Percentiles rank a stretch among this genome's conserved stretches.
phyloP scores from a whole-genome alignment of 2,329 filamentous ascomycete genomes.

The Pseudopyrenochaeta lycopersici region DNA sequence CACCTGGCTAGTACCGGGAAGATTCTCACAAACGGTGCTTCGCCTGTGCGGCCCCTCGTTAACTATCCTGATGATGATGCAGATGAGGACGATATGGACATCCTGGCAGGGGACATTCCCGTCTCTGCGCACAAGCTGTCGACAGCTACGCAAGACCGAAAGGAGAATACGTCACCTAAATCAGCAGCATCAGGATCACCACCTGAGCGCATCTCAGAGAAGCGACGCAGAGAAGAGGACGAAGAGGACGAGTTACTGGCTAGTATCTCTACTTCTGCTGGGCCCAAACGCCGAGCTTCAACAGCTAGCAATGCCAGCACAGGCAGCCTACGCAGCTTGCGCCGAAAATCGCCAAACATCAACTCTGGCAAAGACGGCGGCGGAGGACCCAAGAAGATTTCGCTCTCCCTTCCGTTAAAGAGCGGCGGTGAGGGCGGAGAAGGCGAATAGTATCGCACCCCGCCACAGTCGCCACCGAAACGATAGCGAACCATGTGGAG shows the following conservation, averaged over 20 bases:
- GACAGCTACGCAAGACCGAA: constrained; percentile 32
- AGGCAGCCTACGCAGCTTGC: constrained; percentile 47
- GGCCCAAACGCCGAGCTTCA: constrained; percentile 56
- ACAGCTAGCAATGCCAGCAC: constrained; percentile 44
- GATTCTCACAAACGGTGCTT: constrained; percentile 67
- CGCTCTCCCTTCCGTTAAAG: constrained; percentile 51
- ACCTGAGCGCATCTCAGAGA: constrained; percentile 84
- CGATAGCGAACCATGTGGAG: constrained; percentile 16
- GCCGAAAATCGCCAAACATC: constrained; percentile 54
- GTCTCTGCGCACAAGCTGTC: constrained; percentile 38
- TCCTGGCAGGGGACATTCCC: constrained; percentile 57
- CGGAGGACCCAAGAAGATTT: constrained; percentile 51
- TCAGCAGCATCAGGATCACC: constrained; percentile 33
- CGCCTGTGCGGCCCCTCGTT: constrained; percentile 74
- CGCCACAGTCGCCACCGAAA: not conserved
- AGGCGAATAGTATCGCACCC: constrained; percentile 31
- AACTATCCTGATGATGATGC: constrained; percentile 94
- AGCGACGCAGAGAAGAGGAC: constrained; percentile 89
- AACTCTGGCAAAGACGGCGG: constrained; percentile 54
- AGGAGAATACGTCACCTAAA: constrained; percentile 34
- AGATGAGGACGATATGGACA: constrained; percentile 65
- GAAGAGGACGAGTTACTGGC: constrained; percentile 87
- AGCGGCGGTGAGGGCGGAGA: constrained; percentile 43
- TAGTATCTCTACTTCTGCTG: constrained; percentile 70
- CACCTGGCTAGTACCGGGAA: constrained; percentile 51